Evolutionary conservation across 768 basidiomycete species (phyloP), one percentile per base, ranked within the genome.

Genomic region (Lyophyllum atratum): DNA sequence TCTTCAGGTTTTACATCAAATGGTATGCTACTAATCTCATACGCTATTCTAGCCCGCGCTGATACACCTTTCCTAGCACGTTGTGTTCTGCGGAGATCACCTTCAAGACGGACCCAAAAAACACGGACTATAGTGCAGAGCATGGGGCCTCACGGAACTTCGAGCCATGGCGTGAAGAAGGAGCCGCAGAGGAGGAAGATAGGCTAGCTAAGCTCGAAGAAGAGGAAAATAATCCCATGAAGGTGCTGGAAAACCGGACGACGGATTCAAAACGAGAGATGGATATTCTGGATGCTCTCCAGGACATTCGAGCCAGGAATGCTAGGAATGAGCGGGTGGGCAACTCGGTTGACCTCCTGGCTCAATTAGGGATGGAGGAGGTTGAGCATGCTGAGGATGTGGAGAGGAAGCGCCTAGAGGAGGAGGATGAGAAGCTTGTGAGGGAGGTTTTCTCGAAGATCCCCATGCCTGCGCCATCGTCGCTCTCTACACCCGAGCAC

Each of bases 21-120:
- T 94, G 92, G 92, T 85, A 53, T 51, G 85, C 79, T 34, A 10
- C 8, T 26, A 6, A 44, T 58, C 60, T 56, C 22, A 50, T 56
- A 12, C 55, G 28, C 6, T 44, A 37, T 29, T 8, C 9, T 45
- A 26, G 10, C 17, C 42, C 11, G 19, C 25, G 6, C 60, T 68
- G 43, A 78, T 46, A 9, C 11, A 14, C 34, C 21, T 10, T 22
- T 7, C 48, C 2, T 63, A 96, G 96, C 67, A 95, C 95, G 14
- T 75, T 95, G 37, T 99, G 97, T 70, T 97, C 95, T 2, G 91
- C 96, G 9, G 97, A 99, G 70, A 98, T 99, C 62, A 98, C 97
- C 0, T 99, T 99, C 86, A 98, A 98, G 73, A 99, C 97, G 0
- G 96, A 99, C 69, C 96, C 96, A 19, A 96, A 96, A 81, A 95